Evolutionary conservation across 2,329 filamentous ascomycete genomes (phyloP).

Genomic region (Monosporascus sp.): DNA sequence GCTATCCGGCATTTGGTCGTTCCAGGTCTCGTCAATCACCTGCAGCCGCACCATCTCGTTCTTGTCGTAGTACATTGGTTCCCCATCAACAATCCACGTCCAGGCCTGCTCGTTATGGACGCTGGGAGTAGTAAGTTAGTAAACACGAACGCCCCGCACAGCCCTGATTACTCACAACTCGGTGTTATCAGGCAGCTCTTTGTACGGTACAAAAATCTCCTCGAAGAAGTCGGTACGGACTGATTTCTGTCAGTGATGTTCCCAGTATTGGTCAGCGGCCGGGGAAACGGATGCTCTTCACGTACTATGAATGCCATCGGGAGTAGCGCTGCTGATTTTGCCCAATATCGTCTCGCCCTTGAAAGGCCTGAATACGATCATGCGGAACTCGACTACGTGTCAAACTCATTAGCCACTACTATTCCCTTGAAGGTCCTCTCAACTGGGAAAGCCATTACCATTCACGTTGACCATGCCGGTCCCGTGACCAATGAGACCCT

Average conservation of each 20-base stretch:
- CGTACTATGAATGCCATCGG: constrained; percentile 66
- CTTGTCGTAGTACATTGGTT: constrained; percentile 79
- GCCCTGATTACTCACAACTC: constrained; percentile 57
- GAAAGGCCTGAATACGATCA: constrained; percentile 93
- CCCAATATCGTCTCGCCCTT: constrained; percentile 88
- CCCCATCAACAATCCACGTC: constrained; percentile 74
- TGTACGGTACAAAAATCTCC: constrained; percentile 75
- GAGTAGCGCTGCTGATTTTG: constrained; percentile 69
- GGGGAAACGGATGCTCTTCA: not conserved
- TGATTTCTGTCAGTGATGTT: constrained; percentile 24
- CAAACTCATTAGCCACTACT: constrained; percentile 1
- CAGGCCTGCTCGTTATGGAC: constrained; percentile 73
- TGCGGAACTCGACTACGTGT: constrained; percentile 74
- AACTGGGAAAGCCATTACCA: constrained; percentile 41
- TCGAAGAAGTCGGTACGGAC: constrained; percentile 90
- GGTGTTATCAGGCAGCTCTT: constrained; percentile 68
- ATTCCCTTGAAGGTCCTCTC: not conserved
- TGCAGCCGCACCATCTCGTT: constrained; percentile 84
- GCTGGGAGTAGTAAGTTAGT: constrained; percentile 36
- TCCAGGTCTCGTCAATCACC: constrained; percentile 84
- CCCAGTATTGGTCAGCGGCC: not conserved
- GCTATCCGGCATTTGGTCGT: constrained; percentile 74
- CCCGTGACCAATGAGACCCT: constrained; percentile 90
- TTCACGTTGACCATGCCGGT: constrained; percentile 92
- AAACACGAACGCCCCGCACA: constrained; percentile 8